Evolutionary conservation across 2,329 filamentous ascomycete species (phyloP), one percentile per base, ranked within the genome.

Genomic region (Arthrobotrys iridis): DNA sequence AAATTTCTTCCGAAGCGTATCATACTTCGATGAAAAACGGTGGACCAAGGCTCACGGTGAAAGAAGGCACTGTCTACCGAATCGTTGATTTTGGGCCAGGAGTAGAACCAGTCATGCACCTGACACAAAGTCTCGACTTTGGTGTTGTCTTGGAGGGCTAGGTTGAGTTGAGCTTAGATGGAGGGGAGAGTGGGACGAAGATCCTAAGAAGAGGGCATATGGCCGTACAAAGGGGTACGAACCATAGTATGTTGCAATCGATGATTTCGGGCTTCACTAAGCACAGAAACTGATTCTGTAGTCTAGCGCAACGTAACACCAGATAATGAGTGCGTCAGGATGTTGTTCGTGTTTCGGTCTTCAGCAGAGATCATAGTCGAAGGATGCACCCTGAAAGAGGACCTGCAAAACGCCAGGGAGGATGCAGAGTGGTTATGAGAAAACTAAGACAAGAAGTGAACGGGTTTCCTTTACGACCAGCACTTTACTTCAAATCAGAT

Each of bases 181-280:
- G 84, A n/a, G 86, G 86, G 0, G 64, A 59, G 7, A 35, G n/a
- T 7, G 85, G 85, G 67, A 82, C 79, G 57, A 82, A 82, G 41
- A 66, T 81, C 24, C 81, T 88, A 83, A 81, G 81, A 45, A 81
- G 83, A 7, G 87, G 87, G 1, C 86, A 88, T 77, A 80, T 87
- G n/a, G 84, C 84, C 3, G 84, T 88, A 15, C 86, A 88, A 80
- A 81, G 87, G 40, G 86, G 83, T 0, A 87, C 86, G 2, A 85
- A 84, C 81, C 87, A 88, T 79, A 83, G 64, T 60, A 24, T 13
- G n/a, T 24, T n/a, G n/a, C n/a, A n/a, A 37, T 55, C 18, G 11
- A 55, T 52, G 26, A 52, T 35, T 13, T 37, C 18, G n/a, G n/a
- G n/a, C n/a, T n/a, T 55, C 0, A 37, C 30, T 55, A 7, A 5